A percentile compares a stretch with the other conserved stretches of the same genome.
Evolutionary conservation across 2,329 filamentous ascomycete species (phyloP).

Genomic region (Alternaria sp.): DNA sequence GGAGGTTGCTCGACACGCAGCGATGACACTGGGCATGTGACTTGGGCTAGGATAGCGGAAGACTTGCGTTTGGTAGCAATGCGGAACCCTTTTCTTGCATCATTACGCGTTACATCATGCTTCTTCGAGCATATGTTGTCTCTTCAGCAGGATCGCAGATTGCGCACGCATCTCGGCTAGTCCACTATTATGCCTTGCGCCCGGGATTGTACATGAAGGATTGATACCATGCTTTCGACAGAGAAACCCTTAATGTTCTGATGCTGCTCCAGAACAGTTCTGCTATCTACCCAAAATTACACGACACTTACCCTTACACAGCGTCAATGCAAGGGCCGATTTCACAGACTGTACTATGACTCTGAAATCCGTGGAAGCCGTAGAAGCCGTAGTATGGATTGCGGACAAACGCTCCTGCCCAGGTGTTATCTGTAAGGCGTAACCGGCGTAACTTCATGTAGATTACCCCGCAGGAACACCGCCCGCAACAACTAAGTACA

Average conservation of each 20-base stretch:
- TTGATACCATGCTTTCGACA: neutral
- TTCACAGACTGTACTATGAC: neutral
- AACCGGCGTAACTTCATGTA: neutral
- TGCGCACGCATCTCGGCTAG: neutral
- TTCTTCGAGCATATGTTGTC: neutral
- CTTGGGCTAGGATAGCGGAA: neutral
- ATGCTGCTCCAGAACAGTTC: neutral
- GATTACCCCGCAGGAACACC: neutral
- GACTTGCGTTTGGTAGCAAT: neutral
- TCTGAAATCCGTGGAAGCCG: neutral
- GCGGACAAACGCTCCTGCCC: neutral
- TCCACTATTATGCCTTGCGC: neutral
- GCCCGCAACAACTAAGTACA: neutral
- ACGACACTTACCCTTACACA: neutral
- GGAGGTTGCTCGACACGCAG: neutral
- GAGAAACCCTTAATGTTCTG: neutral
- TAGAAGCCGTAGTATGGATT: neutral
- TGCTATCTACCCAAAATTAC: neutral
- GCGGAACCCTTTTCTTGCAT: neutral
- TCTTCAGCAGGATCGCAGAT: neutral
- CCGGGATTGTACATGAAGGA: neutral
- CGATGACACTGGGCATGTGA: neutral
- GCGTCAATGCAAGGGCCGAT: neutral
- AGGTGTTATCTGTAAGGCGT: neutral
- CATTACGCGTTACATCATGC: neutral